phyloP scores from a whole-genome alignment of 2,329 filamentous ascomycete genomes.

The Botrytis elliptica region DNA sequence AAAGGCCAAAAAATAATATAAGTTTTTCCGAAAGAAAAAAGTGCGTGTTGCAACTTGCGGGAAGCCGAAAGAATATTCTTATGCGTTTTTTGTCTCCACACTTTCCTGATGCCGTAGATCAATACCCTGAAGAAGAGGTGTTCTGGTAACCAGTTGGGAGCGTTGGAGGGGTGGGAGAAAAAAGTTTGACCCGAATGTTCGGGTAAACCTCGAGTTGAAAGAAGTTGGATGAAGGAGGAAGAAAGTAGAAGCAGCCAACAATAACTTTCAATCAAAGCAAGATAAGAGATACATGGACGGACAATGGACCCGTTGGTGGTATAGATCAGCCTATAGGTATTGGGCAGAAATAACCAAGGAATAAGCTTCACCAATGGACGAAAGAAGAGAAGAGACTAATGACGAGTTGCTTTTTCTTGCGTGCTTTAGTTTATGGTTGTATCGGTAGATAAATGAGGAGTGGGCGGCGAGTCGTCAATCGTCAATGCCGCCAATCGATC shows the following conservation, averaged over 20 bases:
- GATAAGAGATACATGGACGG: slow-evolving; percentile 9
- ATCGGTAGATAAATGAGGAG: neutral
- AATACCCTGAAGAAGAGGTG: neutral
- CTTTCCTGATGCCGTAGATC: neutral
- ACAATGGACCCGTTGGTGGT: slow-evolving; percentile 1
- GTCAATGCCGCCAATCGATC: slow-evolving; percentile 5
- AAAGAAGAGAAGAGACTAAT: neutral
- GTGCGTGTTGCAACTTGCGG: neutral
- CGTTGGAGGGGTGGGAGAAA: neutral
- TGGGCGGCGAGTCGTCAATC: slow-evolving; percentile 13
- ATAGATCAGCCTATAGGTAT: slow-evolving; percentile 24
- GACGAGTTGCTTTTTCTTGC: slow-evolving; percentile 8
- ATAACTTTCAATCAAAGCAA: slow-evolving; percentile 6
- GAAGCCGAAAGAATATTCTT: neutral
- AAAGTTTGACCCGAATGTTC: slow-evolving; percentile 9
- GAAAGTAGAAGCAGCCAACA: neutral
- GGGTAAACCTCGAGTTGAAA: slow-evolving; percentile 17
- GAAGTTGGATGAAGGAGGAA: neutral
- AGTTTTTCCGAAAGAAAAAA: slow-evolving; percentile 13
- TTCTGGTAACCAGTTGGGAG: slow-evolving; percentile 14
- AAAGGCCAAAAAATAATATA: neutral
- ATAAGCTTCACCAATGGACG: slow-evolving; percentile 13
- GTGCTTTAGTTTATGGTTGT: neutral
- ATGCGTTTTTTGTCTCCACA: slow-evolving; percentile 15
- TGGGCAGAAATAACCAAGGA: slow-evolving; percentile 35